These are phyloP conservation scores for Fagopyrum esculentum DNA, from an alignment of 148 eudicot genomes.

Conservation along the genomic window DNA sequence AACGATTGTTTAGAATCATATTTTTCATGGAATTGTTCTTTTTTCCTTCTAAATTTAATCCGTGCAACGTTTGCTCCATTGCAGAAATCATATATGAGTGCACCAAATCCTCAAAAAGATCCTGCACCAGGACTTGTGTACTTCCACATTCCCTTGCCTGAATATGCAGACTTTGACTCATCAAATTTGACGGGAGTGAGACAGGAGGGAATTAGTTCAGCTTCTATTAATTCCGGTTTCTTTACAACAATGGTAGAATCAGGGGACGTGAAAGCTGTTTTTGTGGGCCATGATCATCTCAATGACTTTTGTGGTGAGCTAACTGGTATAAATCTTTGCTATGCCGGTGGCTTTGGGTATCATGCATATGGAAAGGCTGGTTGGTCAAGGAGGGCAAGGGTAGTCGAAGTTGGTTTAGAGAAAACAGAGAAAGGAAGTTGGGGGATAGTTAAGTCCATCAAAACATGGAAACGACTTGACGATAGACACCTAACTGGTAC, in stretches of 20 bases:
- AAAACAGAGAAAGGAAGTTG: conserved; percentile 49
- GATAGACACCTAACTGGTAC: conserved; percentile 53
- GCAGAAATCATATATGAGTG: conserved; percentile 51
- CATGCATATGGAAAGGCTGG: conserved; percentile 97
- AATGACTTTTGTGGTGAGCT: conserved; percentile 89
- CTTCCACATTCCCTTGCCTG: conserved; percentile 94
- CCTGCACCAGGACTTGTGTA: conserved; percentile 79
- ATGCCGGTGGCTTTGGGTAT: conserved; percentile 93
- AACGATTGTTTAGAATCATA: neutral
- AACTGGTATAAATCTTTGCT: conserved; percentile 66
- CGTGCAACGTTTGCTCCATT: neutral
- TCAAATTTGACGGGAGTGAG: conserved; percentile 71
- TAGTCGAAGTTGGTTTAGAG: conserved; percentile 60
- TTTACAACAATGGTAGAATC: conserved; percentile 70
- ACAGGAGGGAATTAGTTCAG: conserved; percentile 81
- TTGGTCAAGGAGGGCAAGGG: conserved; percentile 87
- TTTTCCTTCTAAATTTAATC: neutral
- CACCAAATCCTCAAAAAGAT: conserved; percentile 37
- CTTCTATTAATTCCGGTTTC: conserved; percentile 73
- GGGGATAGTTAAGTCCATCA: conserved; percentile 69
- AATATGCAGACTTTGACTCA: conserved; percentile 53
- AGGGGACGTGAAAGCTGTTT: conserved; percentile 78
- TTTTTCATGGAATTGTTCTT: neutral
- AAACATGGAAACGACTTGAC: conserved; percentile 86
- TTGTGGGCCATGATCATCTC: conserved; percentile 82